A percentile compares a stretch with the other conserved stretches of the same genome.
phyloP scores from a whole-genome alignment of 2,329 filamentous ascomycete genomes.

The Podosphaera fusca region DNA sequence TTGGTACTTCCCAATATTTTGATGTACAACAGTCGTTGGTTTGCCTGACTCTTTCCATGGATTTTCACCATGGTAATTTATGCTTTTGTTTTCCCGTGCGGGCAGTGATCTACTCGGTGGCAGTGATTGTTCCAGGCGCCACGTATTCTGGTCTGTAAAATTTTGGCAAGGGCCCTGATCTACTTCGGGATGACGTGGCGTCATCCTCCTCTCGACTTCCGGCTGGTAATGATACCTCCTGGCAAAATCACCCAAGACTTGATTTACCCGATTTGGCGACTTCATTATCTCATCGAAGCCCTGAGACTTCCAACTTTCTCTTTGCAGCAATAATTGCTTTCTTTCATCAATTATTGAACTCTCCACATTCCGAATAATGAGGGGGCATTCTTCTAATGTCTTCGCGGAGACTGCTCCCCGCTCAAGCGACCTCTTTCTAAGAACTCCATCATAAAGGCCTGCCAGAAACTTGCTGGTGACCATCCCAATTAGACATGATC shows the following conservation, averaged over 20 bases:
- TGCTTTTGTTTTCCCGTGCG: neutral
- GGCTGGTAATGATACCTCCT: neutral
- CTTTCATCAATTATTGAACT: neutral
- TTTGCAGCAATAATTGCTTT: too few species aligned
- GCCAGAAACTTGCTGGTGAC: too few species aligned
- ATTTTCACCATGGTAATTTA: neutral
- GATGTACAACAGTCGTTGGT: neutral
- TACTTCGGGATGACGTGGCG: neutral
- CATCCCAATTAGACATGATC: too few species aligned
- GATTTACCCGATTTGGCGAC: neutral
- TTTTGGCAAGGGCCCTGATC: neutral
- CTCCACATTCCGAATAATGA: neutral
- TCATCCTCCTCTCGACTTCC: neutral
- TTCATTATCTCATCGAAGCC: neutral
- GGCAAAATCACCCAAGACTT: neutral
- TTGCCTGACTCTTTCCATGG: neutral
- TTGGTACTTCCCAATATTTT: neutral
- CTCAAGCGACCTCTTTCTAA: neutral
- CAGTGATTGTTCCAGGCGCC: too few species aligned
- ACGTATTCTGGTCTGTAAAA: too few species aligned
- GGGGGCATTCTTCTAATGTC: neutral
- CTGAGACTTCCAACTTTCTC: too few species aligned
- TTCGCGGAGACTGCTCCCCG: neutral
- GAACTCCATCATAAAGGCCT: neutral
- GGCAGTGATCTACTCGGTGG: neutral